Evolutionary conservation across 2,329 filamentous ascomycete genomes (phyloP), one percentile per base, ranked within the genome.

Genomic region (Fusarium temperatum): DNA sequence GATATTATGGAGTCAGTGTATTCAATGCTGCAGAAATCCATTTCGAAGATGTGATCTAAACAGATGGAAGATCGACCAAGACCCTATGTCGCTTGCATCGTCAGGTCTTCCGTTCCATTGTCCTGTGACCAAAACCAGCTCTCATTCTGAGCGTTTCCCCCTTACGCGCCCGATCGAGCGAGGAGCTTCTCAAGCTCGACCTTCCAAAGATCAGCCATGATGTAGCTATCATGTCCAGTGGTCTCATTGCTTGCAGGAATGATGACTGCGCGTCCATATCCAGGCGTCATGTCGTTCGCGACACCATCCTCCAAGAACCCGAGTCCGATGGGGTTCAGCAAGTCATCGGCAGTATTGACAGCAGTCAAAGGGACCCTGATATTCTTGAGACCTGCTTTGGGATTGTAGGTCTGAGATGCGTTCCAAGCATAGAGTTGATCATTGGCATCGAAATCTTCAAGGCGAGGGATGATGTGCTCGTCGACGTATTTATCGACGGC

Each of bases 381-480:
- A 0, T 45, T 73, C 3, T 70, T 66, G 0, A 73, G 61, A 0
- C 48, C 48, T 3, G 48, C 44, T 5, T 68, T 61, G 5, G 71
- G 70, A 17, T 58, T 45, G 5, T 63, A 74, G 0, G 57, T 55
- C 0, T 66, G 18, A 3, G 70, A 73, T 6, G 71, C 50, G 4
- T 73, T 71, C 71, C 66, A 73, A 4, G 66, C 70, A 9, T 45
- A 74, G 28, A 73, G 32, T 1, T 73, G 62, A 55, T 72, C 66
- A 9, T 74, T 73, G 5, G 70, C 66, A 6, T 74, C 62, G 2
- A 30, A 74, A 0, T 64, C 57, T 5, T 35, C 57, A 1, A 73
- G 24, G 0, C 28, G 54, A 13, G 71, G 70, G 1, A 73, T 20
- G 13, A 73, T 57, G 0, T 44, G 12, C 2, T 74, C 53, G 3